Conservation (phyloP, 1,284 basidiomycete species). For the Cystobasidium pallidum region DNA sequence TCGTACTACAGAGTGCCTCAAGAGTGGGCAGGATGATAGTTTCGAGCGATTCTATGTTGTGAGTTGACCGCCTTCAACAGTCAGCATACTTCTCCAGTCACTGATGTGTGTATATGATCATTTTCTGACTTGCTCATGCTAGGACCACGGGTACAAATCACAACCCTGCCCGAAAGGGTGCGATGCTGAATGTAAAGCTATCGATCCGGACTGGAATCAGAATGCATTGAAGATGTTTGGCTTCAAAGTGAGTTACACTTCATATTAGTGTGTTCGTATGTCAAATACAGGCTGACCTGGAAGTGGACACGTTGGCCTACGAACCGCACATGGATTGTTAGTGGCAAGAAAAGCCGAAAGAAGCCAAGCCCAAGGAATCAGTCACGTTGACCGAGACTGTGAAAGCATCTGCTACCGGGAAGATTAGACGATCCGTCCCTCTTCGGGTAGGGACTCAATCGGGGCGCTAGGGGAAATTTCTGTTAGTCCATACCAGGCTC, state of each 20-base stretch:
- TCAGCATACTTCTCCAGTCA: neutral
- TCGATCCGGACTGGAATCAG: slow-evolving; percentile 26
- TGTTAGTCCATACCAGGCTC: neutral
- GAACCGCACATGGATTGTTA: neutral
- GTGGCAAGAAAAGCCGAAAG: neutral
- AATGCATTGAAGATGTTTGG: slow-evolving; percentile 28
- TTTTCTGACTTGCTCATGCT: neutral
- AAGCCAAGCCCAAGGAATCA: neutral
- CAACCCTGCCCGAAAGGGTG: slow-evolving; percentile 28
- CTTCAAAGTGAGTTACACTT: slow-evolving; percentile 6
- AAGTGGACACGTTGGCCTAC: neutral
- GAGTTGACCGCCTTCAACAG: neutral
- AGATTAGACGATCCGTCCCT: neutral
- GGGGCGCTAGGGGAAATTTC: too few species aligned
- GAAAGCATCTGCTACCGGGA: neutral
- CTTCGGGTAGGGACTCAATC: neutral
- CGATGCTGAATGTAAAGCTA: slow-evolving; percentile 20
- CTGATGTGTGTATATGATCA: slow-evolving; percentile 2
- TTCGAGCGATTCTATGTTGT: slow-evolving; percentile 7
- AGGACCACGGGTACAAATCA: slow-evolving; percentile 5
- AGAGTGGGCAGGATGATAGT: neutral
- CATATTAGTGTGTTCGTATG: neutral
- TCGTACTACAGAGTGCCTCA: slow-evolving; percentile 8
- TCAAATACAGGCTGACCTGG: too few species aligned
- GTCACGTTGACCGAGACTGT: neutral